Percentiles rank a stretch among this genome's conserved stretches.
Conservation (phyloP, 129 eudicot species). For the Chrysanthemum lavandulifolium region DNA sequence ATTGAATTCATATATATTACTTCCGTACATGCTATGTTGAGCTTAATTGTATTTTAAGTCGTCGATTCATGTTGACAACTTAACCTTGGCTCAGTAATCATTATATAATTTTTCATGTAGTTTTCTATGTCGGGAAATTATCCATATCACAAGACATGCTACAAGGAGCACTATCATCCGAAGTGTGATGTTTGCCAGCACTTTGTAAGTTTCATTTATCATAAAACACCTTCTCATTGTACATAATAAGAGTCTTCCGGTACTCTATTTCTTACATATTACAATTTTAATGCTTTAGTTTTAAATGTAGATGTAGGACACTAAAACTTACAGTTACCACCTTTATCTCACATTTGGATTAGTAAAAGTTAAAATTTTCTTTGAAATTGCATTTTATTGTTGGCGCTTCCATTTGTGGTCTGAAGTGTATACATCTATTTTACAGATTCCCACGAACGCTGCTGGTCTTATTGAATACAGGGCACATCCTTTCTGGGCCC, state of each 20-base stretch:
- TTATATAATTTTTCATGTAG: conserved; percentile 30
- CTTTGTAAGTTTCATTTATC: conserved; percentile 57
- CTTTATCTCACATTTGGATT: too few relatives aligned
- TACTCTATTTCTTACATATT: background rate
- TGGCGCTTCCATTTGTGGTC: background rate
- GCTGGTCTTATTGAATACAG: conserved; percentile 85
- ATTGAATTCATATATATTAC: conserved; percentile 17
- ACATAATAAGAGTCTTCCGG: background rate
- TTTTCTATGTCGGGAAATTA: conserved; percentile 73
- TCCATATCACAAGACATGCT: conserved; percentile 82
- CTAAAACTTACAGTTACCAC: too few relatives aligned
- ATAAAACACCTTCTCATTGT: background rate
- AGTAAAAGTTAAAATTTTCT: background rate
- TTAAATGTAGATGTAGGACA: background rate
- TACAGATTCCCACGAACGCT: conserved; percentile 78
- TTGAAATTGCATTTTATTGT: background rate
- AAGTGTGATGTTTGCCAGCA: conserved; percentile 84
- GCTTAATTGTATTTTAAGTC: background rate
- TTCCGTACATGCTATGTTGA: conserved; percentile 5
- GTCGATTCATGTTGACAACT: background rate
- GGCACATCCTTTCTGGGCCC: conserved; percentile 92
- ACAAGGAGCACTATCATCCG: conserved; percentile 88
- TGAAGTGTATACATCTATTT: conserved; percentile 7
- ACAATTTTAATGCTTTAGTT: background rate
- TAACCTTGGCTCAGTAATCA: background rate